These are phyloP conservation scores for Puccinia coronata DNA, from an alignment of 1,284 basidiomycete genomes.

Conservation along the genomic window DNA sequence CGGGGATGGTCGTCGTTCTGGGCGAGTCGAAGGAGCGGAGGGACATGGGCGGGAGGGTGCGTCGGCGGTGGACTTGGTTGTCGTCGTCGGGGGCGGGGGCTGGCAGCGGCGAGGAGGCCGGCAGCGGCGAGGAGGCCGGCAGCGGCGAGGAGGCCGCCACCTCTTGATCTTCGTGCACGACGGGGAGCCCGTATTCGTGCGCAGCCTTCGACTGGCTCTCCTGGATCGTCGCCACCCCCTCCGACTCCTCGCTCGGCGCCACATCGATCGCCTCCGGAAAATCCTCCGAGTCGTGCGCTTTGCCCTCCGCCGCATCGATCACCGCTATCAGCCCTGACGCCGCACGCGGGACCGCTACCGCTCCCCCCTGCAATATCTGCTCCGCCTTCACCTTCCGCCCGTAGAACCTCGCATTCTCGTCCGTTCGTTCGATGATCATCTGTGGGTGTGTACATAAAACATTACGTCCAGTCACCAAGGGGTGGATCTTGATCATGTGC, in stretches of 20 bases:
- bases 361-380: slow-evolving; percentile 41
- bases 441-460: too few species aligned
- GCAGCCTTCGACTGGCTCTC: slow-evolving; percentile 26
- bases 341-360: slow-evolving; percentile 34
- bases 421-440: slow-evolving; percentile 17
- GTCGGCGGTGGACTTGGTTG: too few species aligned
- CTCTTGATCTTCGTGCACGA: not conserved
- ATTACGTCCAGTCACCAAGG: too few species aligned
- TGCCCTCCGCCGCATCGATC: slow-evolving; percentile 34
- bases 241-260: slow-evolving; percentile 36
- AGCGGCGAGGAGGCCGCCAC: not conserved
- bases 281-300: slow-evolving; percentile 31
- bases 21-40: slow-evolving; percentile 20
- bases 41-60: slow-evolving; percentile 31
- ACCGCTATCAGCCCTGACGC: slow-evolving; percentile 36
- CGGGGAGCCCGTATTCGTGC: not conserved
- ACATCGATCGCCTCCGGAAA: slow-evolving; percentile 37
- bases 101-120: too few species aligned
- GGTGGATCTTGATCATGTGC: too few species aligned
- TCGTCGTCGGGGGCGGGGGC: too few species aligned
- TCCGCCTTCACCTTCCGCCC: slow-evolving; percentile 35
- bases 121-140: not conserved
- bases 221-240: slow-evolving; percentile 23
- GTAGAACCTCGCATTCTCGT: slow-evolving; percentile 47
- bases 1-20: not conserved